Base-by-base conservation (phyloP, 208 protist genomes). In the Trichomonas gallinae region DNA sequence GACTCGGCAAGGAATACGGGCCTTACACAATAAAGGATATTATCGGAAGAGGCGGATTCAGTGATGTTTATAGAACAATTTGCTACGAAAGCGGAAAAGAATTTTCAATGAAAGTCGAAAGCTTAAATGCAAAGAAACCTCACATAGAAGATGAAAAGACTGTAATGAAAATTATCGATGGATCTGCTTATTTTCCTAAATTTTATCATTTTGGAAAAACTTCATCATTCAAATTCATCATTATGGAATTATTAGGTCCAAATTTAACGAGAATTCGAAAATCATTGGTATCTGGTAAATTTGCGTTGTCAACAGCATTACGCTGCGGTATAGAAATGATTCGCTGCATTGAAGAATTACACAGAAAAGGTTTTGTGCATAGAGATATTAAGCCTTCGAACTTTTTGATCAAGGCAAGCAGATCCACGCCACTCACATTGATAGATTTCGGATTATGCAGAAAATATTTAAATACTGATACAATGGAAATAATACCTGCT, bases 31-130 rank as follows among this genome's bases (percentile, higher is more conserved):
- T 93, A 17, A 58, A 48, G 17, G 26, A 34, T 38, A 58, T 44
- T 21, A 93, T 93, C 36, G 87, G 87, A 51, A 51, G 87, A 17
- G 87, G 87, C 40, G 87, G 87, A 38, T 93, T 51, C 31, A 51
- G 44, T 51, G 44, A 93, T 38, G 44, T 93, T 93, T 93, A 42
- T 51, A 26, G 44, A 48, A 44, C 45, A 48, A 42, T 34, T 38
- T 23, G 44, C 15, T 34, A 34, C 0, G 31, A 93, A 15, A 51
- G 44, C 13, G 26, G 44, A 38, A 34, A 51, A 93, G 17, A n/a
- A 42, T 93, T 48, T 93, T 4, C 87, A 93, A 58, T 93, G 44
- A 93, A 93, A 93, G 34, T 93, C 31, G 87, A 93, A 93, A 93
- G 26, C 0, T 31, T 34, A 11, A 17, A 13, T 8, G 23, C 40